These are phyloP conservation scores for Metschnikowia dekortorum DNA, from an alignment of 805 yeast species.

Conservation along the genomic window DNA sequence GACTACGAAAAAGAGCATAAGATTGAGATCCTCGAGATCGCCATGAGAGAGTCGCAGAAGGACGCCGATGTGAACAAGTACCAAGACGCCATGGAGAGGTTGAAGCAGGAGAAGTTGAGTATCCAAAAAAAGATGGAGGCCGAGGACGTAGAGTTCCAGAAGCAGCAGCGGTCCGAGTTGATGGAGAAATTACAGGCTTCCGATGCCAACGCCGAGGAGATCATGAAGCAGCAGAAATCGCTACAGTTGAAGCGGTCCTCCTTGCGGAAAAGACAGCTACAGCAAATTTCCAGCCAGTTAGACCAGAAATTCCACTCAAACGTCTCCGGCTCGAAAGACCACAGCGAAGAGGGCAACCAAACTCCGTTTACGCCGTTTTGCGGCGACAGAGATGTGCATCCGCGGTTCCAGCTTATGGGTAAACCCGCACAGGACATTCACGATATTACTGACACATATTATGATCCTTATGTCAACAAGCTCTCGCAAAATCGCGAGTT, in stretches of 20 bases:
- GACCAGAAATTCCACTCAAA: constrained; percentile 35
- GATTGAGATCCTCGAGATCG: constrained; percentile 70
- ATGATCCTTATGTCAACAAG: constrained; percentile 45
- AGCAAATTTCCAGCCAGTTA: constrained; percentile 55
- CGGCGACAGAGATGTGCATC: constrained; percentile 69
- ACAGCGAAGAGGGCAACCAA: constrained; percentile 16
- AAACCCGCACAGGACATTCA: constrained; percentile 23
- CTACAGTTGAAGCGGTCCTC: constrained; percentile 55
- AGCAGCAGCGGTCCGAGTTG: constrained; percentile 39
- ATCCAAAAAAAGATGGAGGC: constrained; percentile 57
- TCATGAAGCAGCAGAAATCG: constrained; percentile 34
- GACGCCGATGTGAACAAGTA: constrained; percentile 63
- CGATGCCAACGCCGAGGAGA: constrained; percentile 33
- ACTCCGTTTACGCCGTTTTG: constrained; percentile 90
- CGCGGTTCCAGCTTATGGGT: constrained; percentile 45
- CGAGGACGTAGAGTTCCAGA: constrained; percentile 38
- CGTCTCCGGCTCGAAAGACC: constrained; percentile 23
- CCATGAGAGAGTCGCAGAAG: constrained; percentile 57
- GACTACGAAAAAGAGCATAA: constrained; percentile 72
- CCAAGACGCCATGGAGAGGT: constrained; percentile 49
- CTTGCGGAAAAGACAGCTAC: constrained; percentile 57
- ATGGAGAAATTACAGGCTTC: constrained; percentile 36
- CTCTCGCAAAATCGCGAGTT: constrained; percentile 58
- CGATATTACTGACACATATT: constrained; percentile 40
- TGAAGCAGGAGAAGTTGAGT: constrained; percentile 62